These are phyloP conservation scores for Microbotryomycetes sp. DNA, from an alignment of 1,284 basidiomycete genomes.

Conservation along the genomic window DNA sequence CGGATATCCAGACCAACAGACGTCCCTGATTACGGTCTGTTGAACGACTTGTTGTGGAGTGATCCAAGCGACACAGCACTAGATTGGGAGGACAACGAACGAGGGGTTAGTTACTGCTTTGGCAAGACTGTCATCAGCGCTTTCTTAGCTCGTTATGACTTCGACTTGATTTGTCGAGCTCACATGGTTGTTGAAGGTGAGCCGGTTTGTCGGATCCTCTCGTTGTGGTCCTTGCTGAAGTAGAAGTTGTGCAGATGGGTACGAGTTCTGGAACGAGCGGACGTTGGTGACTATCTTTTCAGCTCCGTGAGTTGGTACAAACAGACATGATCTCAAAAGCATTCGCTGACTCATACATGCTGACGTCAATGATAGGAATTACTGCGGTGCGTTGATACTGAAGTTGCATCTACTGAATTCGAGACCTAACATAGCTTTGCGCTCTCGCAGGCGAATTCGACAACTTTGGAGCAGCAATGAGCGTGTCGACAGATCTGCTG, in stretches of 20 bases:
- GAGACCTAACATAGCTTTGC: neutral
- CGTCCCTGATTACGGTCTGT: slow-evolving; percentile 96
- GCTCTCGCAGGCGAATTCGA: slow-evolving; percentile 65
- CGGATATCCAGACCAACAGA: slow-evolving; percentile 97
- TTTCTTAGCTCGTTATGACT: slow-evolving; percentile 65
- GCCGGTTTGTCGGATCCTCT: neutral
- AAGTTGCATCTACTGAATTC: neutral
- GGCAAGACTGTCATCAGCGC: slow-evolving; percentile 96
- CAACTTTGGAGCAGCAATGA: slow-evolving; percentile 84
- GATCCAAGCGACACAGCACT: slow-evolving; percentile 96
- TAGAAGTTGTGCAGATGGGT: slow-evolving; percentile 51
- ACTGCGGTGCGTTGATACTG: slow-evolving; percentile 67
- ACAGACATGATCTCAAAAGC: too few species aligned
- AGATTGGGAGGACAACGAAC: slow-evolving; percentile 99
- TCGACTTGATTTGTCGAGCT: slow-evolving; percentile 98
- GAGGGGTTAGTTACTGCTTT: slow-evolving; percentile 99
- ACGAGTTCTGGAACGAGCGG: slow-evolving; percentile 99
- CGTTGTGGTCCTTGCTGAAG: neutral
- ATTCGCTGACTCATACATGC: too few species aligned
- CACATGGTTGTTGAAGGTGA: slow-evolving; percentile 94
- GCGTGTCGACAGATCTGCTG: slow-evolving; percentile 91
- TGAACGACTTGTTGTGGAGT: slow-evolving; percentile 97
- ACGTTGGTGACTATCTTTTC: slow-evolving; percentile 98
- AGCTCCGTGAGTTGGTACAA: slow-evolving; percentile 54
- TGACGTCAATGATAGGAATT: slow-evolving; percentile 54